These are phyloP conservation scores for Fragosphaeria purpurea DNA, from an alignment of 2,329 filamentous ascomycete genomes.

Conservation along the genomic window DNA sequence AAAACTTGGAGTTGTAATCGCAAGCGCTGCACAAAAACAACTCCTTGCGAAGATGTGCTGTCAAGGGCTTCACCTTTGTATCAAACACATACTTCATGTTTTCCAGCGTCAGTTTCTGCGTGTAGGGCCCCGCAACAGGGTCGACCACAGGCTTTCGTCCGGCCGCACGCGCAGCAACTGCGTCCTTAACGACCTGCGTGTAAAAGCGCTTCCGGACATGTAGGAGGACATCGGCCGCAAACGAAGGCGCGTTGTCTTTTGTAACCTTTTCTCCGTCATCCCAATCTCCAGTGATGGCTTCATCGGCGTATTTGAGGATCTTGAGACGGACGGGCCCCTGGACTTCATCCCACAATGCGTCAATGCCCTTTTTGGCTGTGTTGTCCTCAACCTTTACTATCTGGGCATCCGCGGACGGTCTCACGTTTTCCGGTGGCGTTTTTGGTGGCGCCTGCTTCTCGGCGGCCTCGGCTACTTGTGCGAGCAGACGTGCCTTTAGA, in stretches of 20 bases:
- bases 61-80: constrained; percentile 61
- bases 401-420: constrained; percentile 9
- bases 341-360: constrained; percentile 60
- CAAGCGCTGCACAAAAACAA: constrained; percentile 68
- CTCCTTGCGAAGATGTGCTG: constrained; percentile 57
- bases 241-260: constrained; percentile 53
- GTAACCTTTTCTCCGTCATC: constrained; percentile 51
- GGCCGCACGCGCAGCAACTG: constrained; percentile 34
- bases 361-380: constrained; percentile 41
- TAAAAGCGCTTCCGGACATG: constrained; percentile 59
- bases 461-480: constrained; percentile 51
- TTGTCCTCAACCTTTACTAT: constrained; percentile 7
- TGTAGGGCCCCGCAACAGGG: constrained; percentile 42
- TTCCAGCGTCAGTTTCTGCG: constrained; percentile 59
- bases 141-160: constrained; percentile 36
- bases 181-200: constrained; percentile 44
- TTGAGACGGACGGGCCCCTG: constrained; percentile 58
- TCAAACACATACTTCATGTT: constrained; percentile 85
- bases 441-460: constrained; percentile 38
- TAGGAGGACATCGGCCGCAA: constrained; percentile 63
- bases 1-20: constrained; percentile 53
- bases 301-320: constrained; percentile 58
- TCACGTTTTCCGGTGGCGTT: not conserved
- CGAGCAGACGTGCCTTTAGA: constrained; percentile 55
- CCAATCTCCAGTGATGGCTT: constrained; percentile 59